Conservation (phyloP, 78 protist species). For the Polysphondylium violaceum region DNA sequence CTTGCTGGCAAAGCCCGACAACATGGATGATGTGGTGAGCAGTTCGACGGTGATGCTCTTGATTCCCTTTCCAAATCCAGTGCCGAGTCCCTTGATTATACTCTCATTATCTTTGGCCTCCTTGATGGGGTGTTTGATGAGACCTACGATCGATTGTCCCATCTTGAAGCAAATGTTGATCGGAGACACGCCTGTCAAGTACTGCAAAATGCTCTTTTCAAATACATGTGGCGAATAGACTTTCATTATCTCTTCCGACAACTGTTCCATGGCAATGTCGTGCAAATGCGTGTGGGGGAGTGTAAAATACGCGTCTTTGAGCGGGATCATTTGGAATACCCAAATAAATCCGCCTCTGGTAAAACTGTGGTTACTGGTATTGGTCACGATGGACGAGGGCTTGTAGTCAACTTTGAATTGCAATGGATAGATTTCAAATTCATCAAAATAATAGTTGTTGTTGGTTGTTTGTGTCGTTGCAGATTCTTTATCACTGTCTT, state of each 20-base stretch:
- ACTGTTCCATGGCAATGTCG: slow-evolving; percentile 5
- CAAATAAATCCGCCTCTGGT: slow-evolving; percentile 33
- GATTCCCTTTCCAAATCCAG: slow-evolving; percentile 39
- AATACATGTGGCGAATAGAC: slow-evolving; percentile 23
- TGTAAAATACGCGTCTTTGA: slow-evolving; percentile 41
- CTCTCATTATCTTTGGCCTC: slow-evolving; percentile 24
- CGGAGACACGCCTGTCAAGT: slow-evolving; percentile 51
- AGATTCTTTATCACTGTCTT: neutral
- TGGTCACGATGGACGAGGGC: slow-evolving; percentile 19
- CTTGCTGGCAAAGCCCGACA: slow-evolving; percentile 10
- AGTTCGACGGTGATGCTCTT: slow-evolving; percentile 41
- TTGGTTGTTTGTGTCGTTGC: neutral
- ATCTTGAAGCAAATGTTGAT: slow-evolving; percentile 31
- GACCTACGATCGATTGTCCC: slow-evolving; percentile 18
- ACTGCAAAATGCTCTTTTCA: slow-evolving; percentile 29
- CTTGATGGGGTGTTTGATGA: slow-evolving; percentile 35
- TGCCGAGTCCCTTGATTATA: slow-evolving; percentile 22
- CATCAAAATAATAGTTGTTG: slow-evolving; percentile 24
- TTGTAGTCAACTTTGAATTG: slow-evolving; percentile 50
- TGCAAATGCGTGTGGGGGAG: slow-evolving; percentile 3
- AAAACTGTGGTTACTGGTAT: slow-evolving; percentile 1
- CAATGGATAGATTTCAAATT: slow-evolving; percentile 41
- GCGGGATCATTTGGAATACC: slow-evolving; percentile 70
- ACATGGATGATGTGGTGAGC: slow-evolving; percentile 13
- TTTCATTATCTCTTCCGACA: slow-evolving; percentile 2